phyloP scores from a whole-genome alignment of 257 asterid species.

The Nicotiana obtusifolia region DNA sequence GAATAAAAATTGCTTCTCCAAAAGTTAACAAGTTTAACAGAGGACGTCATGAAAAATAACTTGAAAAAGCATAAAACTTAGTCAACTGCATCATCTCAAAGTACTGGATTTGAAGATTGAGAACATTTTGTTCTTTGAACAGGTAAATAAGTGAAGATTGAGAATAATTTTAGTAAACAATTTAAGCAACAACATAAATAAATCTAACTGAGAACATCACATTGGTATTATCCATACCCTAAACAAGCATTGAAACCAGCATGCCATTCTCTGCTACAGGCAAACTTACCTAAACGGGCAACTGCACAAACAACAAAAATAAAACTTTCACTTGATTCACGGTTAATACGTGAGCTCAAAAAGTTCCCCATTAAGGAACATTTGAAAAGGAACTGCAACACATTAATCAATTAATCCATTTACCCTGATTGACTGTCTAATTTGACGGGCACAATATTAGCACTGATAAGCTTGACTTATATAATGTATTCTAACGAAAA shows the following conservation, averaged over 20 bases:
- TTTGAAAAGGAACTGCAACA: background rate
- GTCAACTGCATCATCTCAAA: background rate
- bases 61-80: background rate
- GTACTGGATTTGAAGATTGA: background rate
- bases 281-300: background rate
- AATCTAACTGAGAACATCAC: background rate
- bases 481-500: background rate
- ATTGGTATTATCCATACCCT: background rate
- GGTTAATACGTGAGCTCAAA: background rate
- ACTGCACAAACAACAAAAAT: background rate
- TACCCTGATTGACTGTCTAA: background rate
- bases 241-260: background rate
- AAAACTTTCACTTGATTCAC: background rate
- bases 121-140: background rate
- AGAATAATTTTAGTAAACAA: background rate
- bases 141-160: no score
- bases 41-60: background rate
- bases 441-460: background rate
- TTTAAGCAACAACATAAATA: background rate
- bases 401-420: background rate
- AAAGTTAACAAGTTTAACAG: background rate
- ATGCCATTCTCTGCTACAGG: background rate
- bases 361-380: background rate
- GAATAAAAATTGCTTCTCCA: background rate
- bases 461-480: background rate